Base-by-base conservation (phyloP, 208 protist species). In the Wallacemonas sp. region DNA sequence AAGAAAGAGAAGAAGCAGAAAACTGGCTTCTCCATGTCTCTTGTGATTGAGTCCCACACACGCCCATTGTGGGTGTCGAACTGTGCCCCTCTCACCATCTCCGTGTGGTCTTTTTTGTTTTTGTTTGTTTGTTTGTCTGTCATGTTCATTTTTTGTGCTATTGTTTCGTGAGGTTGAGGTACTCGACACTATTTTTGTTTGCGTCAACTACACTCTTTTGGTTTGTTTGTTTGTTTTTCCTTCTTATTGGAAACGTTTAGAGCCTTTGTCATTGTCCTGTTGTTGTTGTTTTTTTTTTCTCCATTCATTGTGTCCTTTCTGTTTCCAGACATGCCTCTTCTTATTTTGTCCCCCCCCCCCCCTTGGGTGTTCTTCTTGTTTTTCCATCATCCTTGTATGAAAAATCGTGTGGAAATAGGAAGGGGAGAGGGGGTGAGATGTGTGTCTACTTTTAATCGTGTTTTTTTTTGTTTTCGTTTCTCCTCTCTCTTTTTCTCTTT, bases 251-350 rank as follows among this genome's bases (percentile, higher is more conserved):
- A 44, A 28, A 63, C 47, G 41, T 68, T 33, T 15, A 1, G 31
- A 38, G 14, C 63, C 12, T 62, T 15, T 19, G 22, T 22, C 19
- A 26, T 11, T 49, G 44, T 8, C 15, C 66, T 66, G 31, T 24
- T 63, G 63, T 70, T 70, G 39, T 42, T 63, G 61, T 62, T 55
- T 17, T 68, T 71, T 60, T 17, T 60, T 70, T 36, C 26, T 66
- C 24, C 15, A 0, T 63, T 30, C 22, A 46, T 38, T 26, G 6
- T 3, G 17, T 22, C 21, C 15, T 27, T 38, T 46, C 39, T 62
- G 44, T 62, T 56, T 24, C n/a, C n/a, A n/a, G n/a, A n/a, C n/a
- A n/a, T n/a, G n/a, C n/a, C n/a, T n/a, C n/a, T n/a, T n/a, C n/a
- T n/a, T n/a, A n/a, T n/a, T n/a, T n/a, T n/a, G n/a, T n/a, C n/a